Percentiles rank a stretch among this genome's conserved stretches.
Evolutionary conservation across 306 rosid species (phyloP).

Genomic region (Dicorynia guianensis): DNA sequence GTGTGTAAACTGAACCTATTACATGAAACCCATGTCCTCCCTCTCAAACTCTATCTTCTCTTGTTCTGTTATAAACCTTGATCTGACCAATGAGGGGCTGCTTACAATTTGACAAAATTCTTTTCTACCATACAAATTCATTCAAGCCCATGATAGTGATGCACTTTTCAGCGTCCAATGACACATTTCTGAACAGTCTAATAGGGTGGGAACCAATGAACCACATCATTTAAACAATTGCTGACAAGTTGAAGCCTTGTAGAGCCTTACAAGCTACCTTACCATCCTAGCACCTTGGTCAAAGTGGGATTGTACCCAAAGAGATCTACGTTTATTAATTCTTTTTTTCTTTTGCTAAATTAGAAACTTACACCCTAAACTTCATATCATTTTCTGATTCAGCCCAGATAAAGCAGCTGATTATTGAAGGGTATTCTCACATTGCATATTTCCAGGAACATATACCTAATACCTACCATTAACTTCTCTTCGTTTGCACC

Average conservation of each 20-base stretch:
- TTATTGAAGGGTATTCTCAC: too few relatives aligned
- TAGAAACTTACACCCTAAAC: too few relatives aligned
- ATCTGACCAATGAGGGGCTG: background rate
- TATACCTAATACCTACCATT: too few relatives aligned
- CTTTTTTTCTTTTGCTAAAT: too few relatives aligned
- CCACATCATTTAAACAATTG: background rate
- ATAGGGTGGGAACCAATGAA: background rate
- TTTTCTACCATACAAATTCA: background rate
- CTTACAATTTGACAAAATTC: background rate
- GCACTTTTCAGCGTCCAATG: background rate
- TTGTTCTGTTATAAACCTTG: background rate
- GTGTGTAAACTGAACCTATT: background rate
- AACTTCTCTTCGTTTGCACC: background rate
- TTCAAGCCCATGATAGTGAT: background rate
- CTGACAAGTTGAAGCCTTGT: background rate
- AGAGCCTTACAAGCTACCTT: background rate
- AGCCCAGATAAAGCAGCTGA: too few relatives aligned
- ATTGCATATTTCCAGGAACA: too few relatives aligned
- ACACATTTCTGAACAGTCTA: too few relatives aligned
- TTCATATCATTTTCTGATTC: too few relatives aligned
- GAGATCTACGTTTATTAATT: too few relatives aligned
- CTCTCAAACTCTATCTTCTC: background rate
- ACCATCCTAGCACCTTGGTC: background rate
- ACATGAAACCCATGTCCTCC: background rate
- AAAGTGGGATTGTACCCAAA: background rate